Base-by-base conservation (phyloP, 2,329 filamentous ascomycete species). In the Cadophora luteo-olivacea region DNA sequence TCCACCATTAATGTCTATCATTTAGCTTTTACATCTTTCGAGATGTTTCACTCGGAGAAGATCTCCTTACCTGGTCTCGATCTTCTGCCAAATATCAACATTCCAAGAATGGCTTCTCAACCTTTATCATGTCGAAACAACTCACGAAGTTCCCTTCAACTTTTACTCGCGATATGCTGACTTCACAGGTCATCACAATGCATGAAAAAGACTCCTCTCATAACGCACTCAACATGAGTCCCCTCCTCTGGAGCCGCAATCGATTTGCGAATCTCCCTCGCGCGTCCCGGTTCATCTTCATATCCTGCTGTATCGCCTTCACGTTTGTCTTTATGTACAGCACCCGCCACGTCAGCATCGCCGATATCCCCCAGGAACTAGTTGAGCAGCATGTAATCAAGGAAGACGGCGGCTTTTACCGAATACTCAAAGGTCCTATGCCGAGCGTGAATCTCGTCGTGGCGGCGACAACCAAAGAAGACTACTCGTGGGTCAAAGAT, bases 371-470 rank as follows among this genome's bases (percentile, higher is more conserved):
- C 0, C 33, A 55, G n/a, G 64, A 69, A 61, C 6, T 72, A 22
- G 32, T 70, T n/a, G 66, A 70, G 22, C 66, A 71, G 32, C 71
- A 72, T n/a, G 60, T 69, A 25, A 41, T 71, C 61, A 66, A 68
- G 29, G 45, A 69, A 62, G 61, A 65, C 2, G 45, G 64, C 14
- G 71, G 69, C 25, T 24, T 68, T 6, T 72, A 69, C 38, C 58
- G 68, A n/a, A 69, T 72, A 8, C 64, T 67, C 0, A 71, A 71
- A 38, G 68, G 67, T 1, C 36, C 38, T 6, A 54, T 66, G 12
- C 71, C 71, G 2, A 70, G 64, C 57, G 69, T 74, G 19, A 70
- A 74, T 38, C 57, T 73, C 9, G 68, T 74, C 11, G 66, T 74
- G 32, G 71, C 71, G 6, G 71, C 72, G 1, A 72, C 69, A 0